These are phyloP conservation scores for Gentiana straminea DNA, from an alignment of 257 asterid species.

Conservation along the genomic window DNA sequence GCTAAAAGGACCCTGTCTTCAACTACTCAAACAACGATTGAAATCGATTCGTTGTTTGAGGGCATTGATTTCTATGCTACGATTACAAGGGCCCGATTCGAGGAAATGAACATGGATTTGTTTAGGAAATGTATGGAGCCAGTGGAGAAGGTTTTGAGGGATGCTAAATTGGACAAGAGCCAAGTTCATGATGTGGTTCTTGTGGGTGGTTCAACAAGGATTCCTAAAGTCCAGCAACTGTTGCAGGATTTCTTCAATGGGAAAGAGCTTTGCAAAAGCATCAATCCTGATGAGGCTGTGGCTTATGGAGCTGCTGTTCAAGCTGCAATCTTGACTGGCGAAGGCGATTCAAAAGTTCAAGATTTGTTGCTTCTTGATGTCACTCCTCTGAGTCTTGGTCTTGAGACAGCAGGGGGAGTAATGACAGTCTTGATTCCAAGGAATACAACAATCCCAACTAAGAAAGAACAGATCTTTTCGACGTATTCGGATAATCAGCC, in stretches of 20 bases:
- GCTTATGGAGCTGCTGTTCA: conserved; percentile 27
- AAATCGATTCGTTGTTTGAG: conserved; percentile 16
- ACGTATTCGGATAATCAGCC: conserved; percentile 26
- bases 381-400: conserved; percentile 23
- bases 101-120: conserved; percentile 22
- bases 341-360: conserved; percentile 4
- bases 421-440: conserved; percentile 24
- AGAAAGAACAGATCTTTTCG: conserved; percentile 24
- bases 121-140: conserved; percentile 23
- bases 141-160: conserved; percentile 18
- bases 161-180: conserved; percentile 14
- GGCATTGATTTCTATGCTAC: conserved; percentile 20
- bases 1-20: conserved; percentile 21
- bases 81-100: conserved; percentile 18
- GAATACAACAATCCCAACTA: conserved; percentile 27
- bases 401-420: conserved; percentile 30
- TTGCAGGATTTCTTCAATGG: conserved; percentile 28
- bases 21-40: conserved; percentile 19
- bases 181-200: conserved; percentile 22
- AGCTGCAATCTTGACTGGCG: conserved; percentile 20
- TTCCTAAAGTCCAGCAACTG: conserved; percentile 24
- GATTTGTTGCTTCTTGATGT: conserved; percentile 19
- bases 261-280: conserved; percentile 19
- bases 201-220: conserved; percentile 28
- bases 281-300: conserved; percentile 25